Base-by-base conservation (phyloP, 768 basidiomycete genomes). In the Paxillus rubicundulus region DNA sequence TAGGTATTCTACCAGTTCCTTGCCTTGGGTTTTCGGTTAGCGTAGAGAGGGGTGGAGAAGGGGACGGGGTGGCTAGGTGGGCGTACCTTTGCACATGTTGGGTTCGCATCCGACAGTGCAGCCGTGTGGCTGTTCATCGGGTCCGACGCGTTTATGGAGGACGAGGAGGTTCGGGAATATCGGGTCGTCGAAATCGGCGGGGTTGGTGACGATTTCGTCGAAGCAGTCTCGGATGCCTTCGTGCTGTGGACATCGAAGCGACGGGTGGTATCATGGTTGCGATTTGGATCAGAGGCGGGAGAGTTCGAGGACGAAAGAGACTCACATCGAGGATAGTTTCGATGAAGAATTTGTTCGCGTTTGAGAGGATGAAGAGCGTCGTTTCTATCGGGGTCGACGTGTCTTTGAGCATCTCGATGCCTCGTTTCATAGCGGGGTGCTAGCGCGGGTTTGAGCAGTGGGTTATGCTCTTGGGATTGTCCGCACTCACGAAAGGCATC, bases 61-160 rank as follows among this genome's bases (percentile, higher is more conserved):
- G 21, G 10, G 30, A 20, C 9, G 7, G 18, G 17, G 47, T 38
- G 10, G 5, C 12, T 2, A 27, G n/a, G 5, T 43, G 28, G 20
- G n/a, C 45, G 41, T 17, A 85, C 92, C 92, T 77, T 99, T 99
- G 78, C 97, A 99, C 95, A 99, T 97, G 76, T 99, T 98, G 13
- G 86, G 82, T 51, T 86, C 85, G 74, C 97, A 99, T 6, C 96
- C 96, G 47, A 96, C 79, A 40, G 74, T 75, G 72, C 97, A 99
- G 7, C 63, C 66, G 68, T 98, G 97, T 53, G 92, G 92, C 2
- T 84, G 84, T 1, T 82, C 89, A 18, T 72, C 59, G 10, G 91
- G 89, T 53, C 86, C 87, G 39, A 98, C 75, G 40, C 87, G 79
- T 13, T 95, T 80, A 28, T 81, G 78, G 43, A 99, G 72, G 51